Evolutionary conservation across 2,329 filamentous ascomycete species (phyloP), one percentile per base, ranked within the genome.

Genomic region (Capronia americana): DNA sequence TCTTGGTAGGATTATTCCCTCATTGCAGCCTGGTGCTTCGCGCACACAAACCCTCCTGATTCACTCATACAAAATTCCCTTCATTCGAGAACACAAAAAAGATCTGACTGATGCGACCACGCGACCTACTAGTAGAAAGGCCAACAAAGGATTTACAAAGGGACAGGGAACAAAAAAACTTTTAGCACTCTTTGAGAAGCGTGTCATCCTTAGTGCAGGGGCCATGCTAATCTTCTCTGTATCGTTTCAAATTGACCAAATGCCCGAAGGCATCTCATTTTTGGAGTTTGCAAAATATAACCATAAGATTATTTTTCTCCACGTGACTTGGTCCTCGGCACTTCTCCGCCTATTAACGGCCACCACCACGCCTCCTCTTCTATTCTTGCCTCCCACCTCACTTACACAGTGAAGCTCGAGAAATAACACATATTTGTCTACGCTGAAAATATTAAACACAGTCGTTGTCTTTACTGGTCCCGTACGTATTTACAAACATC

Each of bases 181-280:
- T 83, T 84, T 84, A 86, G 87, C 85, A 89, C 88, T 90, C 88
- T 90, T 90, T 90, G 87, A 87, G 88, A 84, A 90, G 88, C 88
- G 89, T 93, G 90, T 93, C 91, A 84, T 84, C 79, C 80, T 82
- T 82, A 82, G 71, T 88, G 85, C 86, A 88, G 86, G 86, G 89
- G 88, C 88, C 88, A 91, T 91, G 89, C 89, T 91, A 90, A 89
- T 89, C 86, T 89, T 89, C 87, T 89, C 86, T 89, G 85, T 88
- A 87, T 87, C 84, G 84, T 86, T 86, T 85, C 84, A 86, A 87
- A 84, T 85, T 87, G 84, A 87, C 85, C 84, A 86, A 84, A 85
- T 85, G 81, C 78, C 80, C 79, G 76, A 79, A 81, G 78, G 79
- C 77, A 75, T 46, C 57, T 28, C 56, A 53, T 17, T 26, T 54